Conservation (phyloP, 352 stramenopile genomes). For the Phytophthora ramorum region DNA sequence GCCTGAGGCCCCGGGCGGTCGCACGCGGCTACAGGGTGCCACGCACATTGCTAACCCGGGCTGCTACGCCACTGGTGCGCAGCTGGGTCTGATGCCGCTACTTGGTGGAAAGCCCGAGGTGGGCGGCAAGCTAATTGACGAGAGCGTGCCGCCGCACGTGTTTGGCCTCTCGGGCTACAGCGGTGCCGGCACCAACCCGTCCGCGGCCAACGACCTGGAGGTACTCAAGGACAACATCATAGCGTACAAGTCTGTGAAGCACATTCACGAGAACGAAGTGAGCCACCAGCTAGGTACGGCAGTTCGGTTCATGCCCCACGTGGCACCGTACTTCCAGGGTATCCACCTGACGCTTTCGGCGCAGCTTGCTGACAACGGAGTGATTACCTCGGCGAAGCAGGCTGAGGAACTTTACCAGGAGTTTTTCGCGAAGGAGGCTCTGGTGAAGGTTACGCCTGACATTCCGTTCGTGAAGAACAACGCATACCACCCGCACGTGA, state of each 20-base stretch:
- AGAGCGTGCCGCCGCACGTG: constrained; percentile 74
- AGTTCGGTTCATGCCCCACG: constrained; percentile 94
- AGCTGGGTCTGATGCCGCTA: constrained; percentile 83
- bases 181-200: constrained; percentile 82
- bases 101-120: constrained; percentile 71
- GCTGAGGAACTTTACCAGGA: constrained; percentile 79
- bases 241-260: constrained; percentile 91
- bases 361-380: constrained; percentile 66
- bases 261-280: constrained; percentile 91
- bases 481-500: constrained; percentile 73
- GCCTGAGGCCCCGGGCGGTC: constrained; percentile 75
- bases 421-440: constrained; percentile 84
- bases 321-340: constrained; percentile 94
- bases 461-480: constrained; percentile 87
- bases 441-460: constrained; percentile 80
- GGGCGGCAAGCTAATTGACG: constrained; percentile 59
- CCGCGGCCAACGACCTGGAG: constrained; percentile 82
- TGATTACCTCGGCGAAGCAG: constrained; percentile 66
- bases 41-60: constrained; percentile 90
- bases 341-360: constrained; percentile 93
- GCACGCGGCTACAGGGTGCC: constrained; percentile 58
- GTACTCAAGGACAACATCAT: constrained; percentile 89
- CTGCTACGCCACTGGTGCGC: constrained; percentile 87
- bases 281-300: constrained; percentile 82
- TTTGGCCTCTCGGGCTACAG: constrained; percentile 93